Conservation (phyloP, 129 eudicot species). For the Lactuca sativa region DNA sequence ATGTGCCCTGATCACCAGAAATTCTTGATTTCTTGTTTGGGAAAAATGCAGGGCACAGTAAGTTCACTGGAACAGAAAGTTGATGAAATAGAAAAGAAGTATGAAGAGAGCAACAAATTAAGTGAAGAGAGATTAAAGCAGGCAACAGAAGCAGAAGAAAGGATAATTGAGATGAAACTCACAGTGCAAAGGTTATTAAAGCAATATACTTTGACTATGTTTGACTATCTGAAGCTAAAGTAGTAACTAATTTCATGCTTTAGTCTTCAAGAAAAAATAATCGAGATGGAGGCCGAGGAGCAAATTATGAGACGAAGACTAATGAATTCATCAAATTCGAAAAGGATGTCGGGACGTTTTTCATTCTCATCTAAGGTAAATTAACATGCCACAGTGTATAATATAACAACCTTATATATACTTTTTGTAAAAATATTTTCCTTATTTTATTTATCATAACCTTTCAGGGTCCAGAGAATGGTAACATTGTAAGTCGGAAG, state of each 20-base stretch:
- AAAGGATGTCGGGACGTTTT: conserved; percentile 27
- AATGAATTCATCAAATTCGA: conserved; percentile 34
- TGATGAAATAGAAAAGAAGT: conserved; percentile 64
- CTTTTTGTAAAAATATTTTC: conserved; percentile 13
- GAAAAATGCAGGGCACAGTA: conserved; percentile 46
- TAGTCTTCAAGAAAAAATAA: conserved; percentile 72
- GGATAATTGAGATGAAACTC: conserved; percentile 56
- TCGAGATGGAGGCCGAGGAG: conserved; percentile 57
- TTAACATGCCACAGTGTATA: conserved; percentile 16
- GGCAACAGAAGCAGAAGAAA: conserved; percentile 62
- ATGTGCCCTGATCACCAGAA: neutral
- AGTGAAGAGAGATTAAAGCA: conserved; percentile 72
- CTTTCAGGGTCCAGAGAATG: conserved; percentile 61
- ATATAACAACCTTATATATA: conserved; percentile 8
- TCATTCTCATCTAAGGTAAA: conserved; percentile 44
- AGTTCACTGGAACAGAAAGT: conserved; percentile 65
- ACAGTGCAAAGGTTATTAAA: conserved; percentile 62
- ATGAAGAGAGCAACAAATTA: conserved; percentile 53
- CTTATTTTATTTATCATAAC: conserved; percentile 23
- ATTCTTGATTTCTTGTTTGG: conserved; percentile 5
- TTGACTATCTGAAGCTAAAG: conserved; percentile 22
- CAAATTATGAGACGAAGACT: conserved; percentile 50
- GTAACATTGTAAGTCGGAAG: conserved; percentile 40
- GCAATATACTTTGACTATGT: conserved; percentile 14
- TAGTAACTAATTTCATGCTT: conserved; percentile 23